Conservation (phyloP, 1,284 basidiomycete species). For the Boletellus deceptivus region DNA sequence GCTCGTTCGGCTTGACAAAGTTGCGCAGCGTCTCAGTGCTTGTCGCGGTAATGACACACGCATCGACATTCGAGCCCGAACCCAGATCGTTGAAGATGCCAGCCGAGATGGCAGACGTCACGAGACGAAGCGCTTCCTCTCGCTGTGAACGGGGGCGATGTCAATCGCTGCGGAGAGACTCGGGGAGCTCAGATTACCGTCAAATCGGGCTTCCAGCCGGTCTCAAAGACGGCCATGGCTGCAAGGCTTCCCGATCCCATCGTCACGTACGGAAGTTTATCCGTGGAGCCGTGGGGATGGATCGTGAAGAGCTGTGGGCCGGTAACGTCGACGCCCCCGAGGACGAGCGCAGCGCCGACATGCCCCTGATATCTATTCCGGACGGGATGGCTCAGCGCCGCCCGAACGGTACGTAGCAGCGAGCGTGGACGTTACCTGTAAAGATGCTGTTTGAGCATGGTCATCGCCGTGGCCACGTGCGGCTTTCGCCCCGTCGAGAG, state of each 20-base stretch:
- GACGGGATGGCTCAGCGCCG: neutral
- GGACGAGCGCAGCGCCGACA: slow-evolving; percentile 92
- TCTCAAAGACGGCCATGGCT: slow-evolving; percentile 98
- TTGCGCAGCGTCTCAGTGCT: slow-evolving; percentile 89
- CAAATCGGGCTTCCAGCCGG: slow-evolving; percentile 82
- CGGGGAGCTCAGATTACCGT: slow-evolving; percentile 46
- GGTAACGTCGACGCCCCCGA: slow-evolving; percentile 94
- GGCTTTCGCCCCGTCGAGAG: slow-evolving; percentile 86
- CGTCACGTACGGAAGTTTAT: slow-evolving; percentile 98
- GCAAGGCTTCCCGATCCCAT: slow-evolving; percentile 97
- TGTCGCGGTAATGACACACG: slow-evolving; percentile 86
- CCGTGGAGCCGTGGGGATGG: slow-evolving; percentile 95
- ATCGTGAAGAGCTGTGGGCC: slow-evolving; percentile 97
- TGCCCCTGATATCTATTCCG: slow-evolving; percentile 83
- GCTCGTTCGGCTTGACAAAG: slow-evolving; percentile 89
- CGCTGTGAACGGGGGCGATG: slow-evolving; percentile 47
- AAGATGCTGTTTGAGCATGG: slow-evolving; percentile 80
- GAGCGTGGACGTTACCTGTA: slow-evolving; percentile 54
- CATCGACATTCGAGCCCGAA: slow-evolving; percentile 96
- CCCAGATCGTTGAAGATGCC: slow-evolving; percentile 99
- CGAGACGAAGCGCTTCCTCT: slow-evolving; percentile 80
- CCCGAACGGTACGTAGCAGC: too few relatives aligned
- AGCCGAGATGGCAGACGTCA: slow-evolving; percentile 85
- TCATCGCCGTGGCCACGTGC: slow-evolving; percentile 95
- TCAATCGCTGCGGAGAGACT: slow-evolving; percentile 2